phyloP scores from a whole-genome alignment of 768 basidiomycete species.

The Daedaleopsis sinensis region DNA sequence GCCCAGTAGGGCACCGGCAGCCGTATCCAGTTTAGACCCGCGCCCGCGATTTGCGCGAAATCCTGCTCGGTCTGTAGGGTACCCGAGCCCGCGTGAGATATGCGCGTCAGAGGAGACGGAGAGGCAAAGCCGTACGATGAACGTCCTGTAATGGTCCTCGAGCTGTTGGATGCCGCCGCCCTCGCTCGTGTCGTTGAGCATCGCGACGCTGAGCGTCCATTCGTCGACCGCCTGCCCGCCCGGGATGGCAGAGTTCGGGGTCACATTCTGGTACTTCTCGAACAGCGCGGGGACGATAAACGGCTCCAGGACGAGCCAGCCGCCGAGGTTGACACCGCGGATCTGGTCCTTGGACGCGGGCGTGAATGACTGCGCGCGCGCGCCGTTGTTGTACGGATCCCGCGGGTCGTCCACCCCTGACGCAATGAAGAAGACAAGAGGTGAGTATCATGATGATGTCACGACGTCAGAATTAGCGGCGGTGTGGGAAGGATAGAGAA shows the following conservation, averaged over 20 bases:
- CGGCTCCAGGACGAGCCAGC: conserved; percentile 80
- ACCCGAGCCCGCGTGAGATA: background rate
- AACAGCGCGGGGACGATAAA: conserved; percentile 72
- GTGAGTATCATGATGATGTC: conserved; percentile 5
- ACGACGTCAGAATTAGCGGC: conserved; percentile 1
- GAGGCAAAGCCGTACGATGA: conserved; percentile 58
- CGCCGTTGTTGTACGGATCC: conserved; percentile 77
- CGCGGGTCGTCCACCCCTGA: conserved; percentile 70
- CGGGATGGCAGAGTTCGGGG: conserved; percentile 21
- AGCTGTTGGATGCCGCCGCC: conserved; percentile 67
- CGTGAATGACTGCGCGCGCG: conserved; percentile 79
- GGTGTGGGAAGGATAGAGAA: background rate
- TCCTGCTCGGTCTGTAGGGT: conserved; percentile 77
- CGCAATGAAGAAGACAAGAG: background rate
- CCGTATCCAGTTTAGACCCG: conserved; percentile 86
- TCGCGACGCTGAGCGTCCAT: conserved; percentile 66
- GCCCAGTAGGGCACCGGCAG: conserved; percentile 89
- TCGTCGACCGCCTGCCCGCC: conserved; percentile 57
- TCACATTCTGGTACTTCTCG: conserved; percentile 55
- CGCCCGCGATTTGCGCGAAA: conserved; percentile 86
- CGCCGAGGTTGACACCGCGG: conserved; percentile 75
- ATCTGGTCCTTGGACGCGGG: conserved; percentile 66
- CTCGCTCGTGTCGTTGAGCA: conserved; percentile 62
- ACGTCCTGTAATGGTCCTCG: conserved; percentile 82
- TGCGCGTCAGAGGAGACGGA: background rate